Evolutionary conservation across 2,329 filamentous ascomycete genomes (phyloP).

Genomic region (Colletotrichum siamense): DNA sequence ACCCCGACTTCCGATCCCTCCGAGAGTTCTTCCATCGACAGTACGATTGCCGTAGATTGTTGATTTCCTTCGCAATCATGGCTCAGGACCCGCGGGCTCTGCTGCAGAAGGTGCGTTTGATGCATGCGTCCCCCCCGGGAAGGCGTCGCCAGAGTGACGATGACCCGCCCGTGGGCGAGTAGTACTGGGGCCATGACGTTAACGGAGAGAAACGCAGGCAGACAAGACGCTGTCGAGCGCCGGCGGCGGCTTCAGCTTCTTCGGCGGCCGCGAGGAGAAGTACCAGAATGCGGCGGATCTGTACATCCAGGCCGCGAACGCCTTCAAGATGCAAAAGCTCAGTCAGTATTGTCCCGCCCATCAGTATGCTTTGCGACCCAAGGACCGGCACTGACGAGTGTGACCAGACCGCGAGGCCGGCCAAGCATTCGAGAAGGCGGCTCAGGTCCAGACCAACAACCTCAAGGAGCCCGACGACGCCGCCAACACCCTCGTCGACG

Average conservation of each 20-base stretch:
- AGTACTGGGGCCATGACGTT: neutral
- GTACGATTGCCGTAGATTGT: neutral
- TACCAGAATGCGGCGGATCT: slow-evolving; percentile 88
- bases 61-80: slow-evolving; percentile 51
- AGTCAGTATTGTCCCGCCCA: slow-evolving; percentile 55
- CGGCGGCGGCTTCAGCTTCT: slow-evolving; percentile 84
- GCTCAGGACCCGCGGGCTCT: slow-evolving; percentile 79
- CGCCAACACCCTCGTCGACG: slow-evolving; percentile 85
- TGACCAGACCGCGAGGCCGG: slow-evolving; percentile 80
- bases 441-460: slow-evolving; percentile 78
- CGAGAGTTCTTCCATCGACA: neutral
- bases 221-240: slow-evolving; percentile 82
- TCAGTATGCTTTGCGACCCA: neutral
- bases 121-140: neutral
- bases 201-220: slow-evolving; percentile 64
- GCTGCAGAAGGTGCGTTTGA: slow-evolving; percentile 71
- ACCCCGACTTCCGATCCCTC: neutral
- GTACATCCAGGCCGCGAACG: slow-evolving; percentile 88
- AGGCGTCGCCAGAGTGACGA: neutral
- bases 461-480: slow-evolving; percentile 93
- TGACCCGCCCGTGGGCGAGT: neutral
- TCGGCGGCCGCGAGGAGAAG: slow-evolving; percentile 86
- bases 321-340: slow-evolving; percentile 86
- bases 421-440: slow-evolving; percentile 84
- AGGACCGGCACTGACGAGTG: neutral